Percentiles rank a stretch among this genome's conserved stretches.
These are phyloP conservation scores for Hibiscus mutabilis DNA, from an alignment of 345 rosid species.

Conservation along the genomic window DNA sequence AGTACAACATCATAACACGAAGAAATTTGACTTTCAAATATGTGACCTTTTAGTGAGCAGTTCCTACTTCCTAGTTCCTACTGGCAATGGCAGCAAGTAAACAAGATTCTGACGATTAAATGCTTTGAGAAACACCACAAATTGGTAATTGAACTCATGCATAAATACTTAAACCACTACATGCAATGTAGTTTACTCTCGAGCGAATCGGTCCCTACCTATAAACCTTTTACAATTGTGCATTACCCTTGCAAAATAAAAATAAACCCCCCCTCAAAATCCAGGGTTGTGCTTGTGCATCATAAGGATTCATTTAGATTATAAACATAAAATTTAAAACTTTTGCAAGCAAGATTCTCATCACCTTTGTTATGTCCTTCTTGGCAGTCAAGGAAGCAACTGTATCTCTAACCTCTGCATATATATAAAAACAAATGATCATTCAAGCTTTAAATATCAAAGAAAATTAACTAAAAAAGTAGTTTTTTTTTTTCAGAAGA, in stretches of 20 bases:
- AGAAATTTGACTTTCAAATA: background rate
- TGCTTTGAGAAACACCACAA: background rate
- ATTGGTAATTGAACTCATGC: background rate
- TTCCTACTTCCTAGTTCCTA: background rate
- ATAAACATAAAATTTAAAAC: background rate
- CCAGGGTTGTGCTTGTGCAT: background rate
- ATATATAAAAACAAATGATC: background rate
- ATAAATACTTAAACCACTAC: background rate
- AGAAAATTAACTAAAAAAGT: background rate
- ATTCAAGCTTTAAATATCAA: background rate
- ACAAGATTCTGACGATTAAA: background rate
- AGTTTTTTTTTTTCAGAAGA: background rate
- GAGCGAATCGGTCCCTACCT: background rate
- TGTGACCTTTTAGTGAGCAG: background rate
- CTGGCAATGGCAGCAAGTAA: background rate
- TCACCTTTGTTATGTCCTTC: constrained; percentile 49
- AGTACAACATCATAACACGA: background rate
- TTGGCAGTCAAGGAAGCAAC: constrained; percentile 46
- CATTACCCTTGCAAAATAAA: background rate
- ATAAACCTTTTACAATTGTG: background rate
- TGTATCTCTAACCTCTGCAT: constrained; percentile 59
- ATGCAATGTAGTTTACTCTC: background rate
- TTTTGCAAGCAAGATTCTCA: constrained; percentile 4
- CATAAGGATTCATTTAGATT: background rate
- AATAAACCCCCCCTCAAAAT: background rate